Conservation (phyloP, 768 basidiomycete species). For the Lactarius indigo region DNA sequence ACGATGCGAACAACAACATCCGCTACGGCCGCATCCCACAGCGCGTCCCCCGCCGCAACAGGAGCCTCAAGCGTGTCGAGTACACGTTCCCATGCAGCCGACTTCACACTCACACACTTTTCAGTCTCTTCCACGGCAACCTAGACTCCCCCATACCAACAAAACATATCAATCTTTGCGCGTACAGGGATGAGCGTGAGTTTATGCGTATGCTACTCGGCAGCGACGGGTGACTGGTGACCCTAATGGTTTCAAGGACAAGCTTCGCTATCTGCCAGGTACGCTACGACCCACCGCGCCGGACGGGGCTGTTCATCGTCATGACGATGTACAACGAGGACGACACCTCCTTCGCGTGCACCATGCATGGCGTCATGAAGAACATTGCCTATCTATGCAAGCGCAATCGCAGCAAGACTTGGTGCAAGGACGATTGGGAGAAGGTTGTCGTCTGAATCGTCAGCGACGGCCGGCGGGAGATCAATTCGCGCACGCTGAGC, state of each 20-base stretch:
- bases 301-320: conserved; percentile 80
- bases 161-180: conserved; percentile 71
- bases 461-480: conserved; percentile 79
- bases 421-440: conserved; percentile 98
- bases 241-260: conserved; percentile 79
- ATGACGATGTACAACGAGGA: conserved; percentile 98
- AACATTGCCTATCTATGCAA: conserved; percentile 87
- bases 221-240: conserved; percentile 78
- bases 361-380: conserved; percentile 95
- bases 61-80: conserved; percentile 92
- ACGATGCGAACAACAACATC: conserved; percentile 50
- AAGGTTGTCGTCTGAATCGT: conserved; percentile 94
- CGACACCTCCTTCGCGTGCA: conserved; percentile 83
- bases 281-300: conserved; percentile 83
- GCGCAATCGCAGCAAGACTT: conserved; percentile 86
- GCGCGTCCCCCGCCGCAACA: conserved; percentile 82
- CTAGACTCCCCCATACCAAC: conserved; percentile 69
- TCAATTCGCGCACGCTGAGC: conserved; percentile 76
- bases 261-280: conserved; percentile 86
- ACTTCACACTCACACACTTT: background rate
- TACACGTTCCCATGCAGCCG: conserved; percentile 35
- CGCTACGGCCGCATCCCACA: conserved; percentile 90
- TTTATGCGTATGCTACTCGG: conserved; percentile 94
- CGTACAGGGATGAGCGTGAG: conserved; percentile 74
- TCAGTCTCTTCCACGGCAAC: conserved; percentile 85